phyloP scores from a whole-genome alignment of 345 rosid genomes.

The Angophora floribunda region DNA sequence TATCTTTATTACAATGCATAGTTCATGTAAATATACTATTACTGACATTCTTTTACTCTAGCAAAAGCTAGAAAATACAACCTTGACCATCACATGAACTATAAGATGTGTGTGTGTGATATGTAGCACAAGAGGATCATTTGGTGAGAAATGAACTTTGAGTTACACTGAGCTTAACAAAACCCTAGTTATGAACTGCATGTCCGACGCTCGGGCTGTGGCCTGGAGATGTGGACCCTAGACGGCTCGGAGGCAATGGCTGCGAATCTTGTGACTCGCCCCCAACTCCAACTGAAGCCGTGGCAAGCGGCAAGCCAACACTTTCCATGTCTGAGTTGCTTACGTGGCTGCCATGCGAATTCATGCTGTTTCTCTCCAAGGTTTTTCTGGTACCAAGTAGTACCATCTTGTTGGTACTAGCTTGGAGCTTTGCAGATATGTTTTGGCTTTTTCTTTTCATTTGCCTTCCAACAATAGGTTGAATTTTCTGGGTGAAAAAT shows the following conservation, averaged over 20 bases:
- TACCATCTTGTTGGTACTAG: neutral
- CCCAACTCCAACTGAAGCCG: neutral
- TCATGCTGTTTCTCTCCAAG: neutral
- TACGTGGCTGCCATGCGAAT: neutral
- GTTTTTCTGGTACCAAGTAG: neutral
- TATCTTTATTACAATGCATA: neutral
- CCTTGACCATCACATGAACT: neutral
- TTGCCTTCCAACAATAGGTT: neutral
- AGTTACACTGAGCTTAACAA: neutral
- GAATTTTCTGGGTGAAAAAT: neutral
- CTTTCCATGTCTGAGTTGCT: neutral
- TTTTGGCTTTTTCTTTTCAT: neutral
- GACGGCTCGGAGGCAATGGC: neutral
- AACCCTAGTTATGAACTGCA: conserved; percentile 6
- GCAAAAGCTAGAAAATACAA: neutral
- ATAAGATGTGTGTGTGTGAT: neutral
- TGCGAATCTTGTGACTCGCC: neutral
- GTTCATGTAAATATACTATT: neutral
- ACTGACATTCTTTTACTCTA: neutral
- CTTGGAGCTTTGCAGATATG: neutral
- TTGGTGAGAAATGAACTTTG: neutral
- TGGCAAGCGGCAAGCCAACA: neutral
- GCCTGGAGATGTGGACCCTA: conserved; percentile 27
- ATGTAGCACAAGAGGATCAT: neutral
- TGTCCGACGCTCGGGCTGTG: conserved; percentile 49